A percentile compares a stretch with the other conserved stretches of the same genome.
Conservation (phyloP, 106 monocot genomes). For the Vanilla planifolia region DNA sequence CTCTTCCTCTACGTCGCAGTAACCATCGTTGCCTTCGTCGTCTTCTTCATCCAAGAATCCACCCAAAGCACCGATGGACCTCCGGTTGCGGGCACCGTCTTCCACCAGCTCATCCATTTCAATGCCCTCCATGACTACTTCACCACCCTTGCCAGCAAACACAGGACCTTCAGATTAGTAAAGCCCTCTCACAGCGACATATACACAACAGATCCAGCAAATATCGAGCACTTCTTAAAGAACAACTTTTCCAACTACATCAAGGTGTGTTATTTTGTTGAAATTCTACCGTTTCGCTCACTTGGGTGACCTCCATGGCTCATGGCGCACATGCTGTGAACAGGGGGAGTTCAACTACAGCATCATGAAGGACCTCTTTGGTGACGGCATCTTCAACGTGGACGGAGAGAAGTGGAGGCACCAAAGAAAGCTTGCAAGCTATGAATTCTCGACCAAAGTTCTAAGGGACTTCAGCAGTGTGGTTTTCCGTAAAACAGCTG, state of each 20-base stretch:
- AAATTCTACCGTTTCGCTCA: neutral
- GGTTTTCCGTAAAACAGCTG: slow-evolving; percentile 15
- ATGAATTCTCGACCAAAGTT: slow-evolving; percentile 25
- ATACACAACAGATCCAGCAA: slow-evolving; percentile 38
- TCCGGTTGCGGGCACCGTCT: slow-evolving; percentile 30
- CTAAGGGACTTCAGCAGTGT: slow-evolving; percentile 22
- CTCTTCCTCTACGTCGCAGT: slow-evolving; percentile 17
- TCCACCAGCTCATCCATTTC: slow-evolving; percentile 34
- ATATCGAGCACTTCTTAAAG: slow-evolving; percentile 47
- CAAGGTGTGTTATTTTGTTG: slow-evolving; percentile 14
- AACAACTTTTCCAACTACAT: slow-evolving; percentile 35
- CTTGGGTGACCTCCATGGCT: too few relatives aligned
- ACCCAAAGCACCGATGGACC: slow-evolving; percentile 7
- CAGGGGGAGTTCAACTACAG: slow-evolving; percentile 20
- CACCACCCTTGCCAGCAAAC: slow-evolving; percentile 2
- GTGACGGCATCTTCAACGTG: slow-evolving; percentile 32
- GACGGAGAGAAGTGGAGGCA: slow-evolving; percentile 30
- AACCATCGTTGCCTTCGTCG: slow-evolving; percentile 10
- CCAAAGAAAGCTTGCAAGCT: slow-evolving; percentile 33
- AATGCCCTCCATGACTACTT: slow-evolving; percentile 27
- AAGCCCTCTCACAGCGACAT: slow-evolving; percentile 23
- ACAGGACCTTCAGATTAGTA: slow-evolving; percentile 36
- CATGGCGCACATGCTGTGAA: neutral
- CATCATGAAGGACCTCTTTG: slow-evolving; percentile 22
- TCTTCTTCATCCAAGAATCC: slow-evolving; percentile 23